Base-by-base conservation (phyloP, 2,329 filamentous ascomycete genomes). In the Claviceps citrina region DNA sequence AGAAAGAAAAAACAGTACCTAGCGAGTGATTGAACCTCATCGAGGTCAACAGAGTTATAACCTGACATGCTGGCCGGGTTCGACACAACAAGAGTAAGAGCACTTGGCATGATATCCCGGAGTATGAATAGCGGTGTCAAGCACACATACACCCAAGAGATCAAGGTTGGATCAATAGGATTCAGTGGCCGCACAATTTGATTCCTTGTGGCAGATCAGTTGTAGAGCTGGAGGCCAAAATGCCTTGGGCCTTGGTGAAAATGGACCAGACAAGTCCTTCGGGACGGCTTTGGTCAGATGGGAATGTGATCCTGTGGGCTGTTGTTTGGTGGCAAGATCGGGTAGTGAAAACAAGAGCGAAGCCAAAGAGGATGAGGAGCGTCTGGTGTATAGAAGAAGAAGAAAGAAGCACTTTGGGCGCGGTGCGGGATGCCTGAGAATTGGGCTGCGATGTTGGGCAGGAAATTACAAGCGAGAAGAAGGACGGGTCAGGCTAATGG, bases 1-100 rank as follows among this genome's bases (percentile, higher is more conserved):
- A 57, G 63, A 65, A 58, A 58, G 63, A 66, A 64, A 67, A 66
- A 66, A 65, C 67, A 72, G 63, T 76, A 76, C 72, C 72, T 76
- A 64, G 69, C 65, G 56, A 73, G 67, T 54, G 68, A 70, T 56
- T 71, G 66, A 60, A 71, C 68, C 61, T 75, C 70, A 58, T 73
- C 69, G 61, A 73, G 66, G 55, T 73, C 69, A 60, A 66, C 55
- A 52, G 65, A 50, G 44, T 52, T 70, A 64, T 64, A 72, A 60
- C 64, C 64, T 56, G 70, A 62, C 70, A 74, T 73, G 52, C 63
- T 54, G 50, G 55, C 64, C 62, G 58, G 59, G 54, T 61, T 64
- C 51, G 65, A 54, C 57, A 65, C 56, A 57, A 64, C 58, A 59
- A 67, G 56, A 56, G 64, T 58, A 59, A 67, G 56, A 56, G 64